A percentile compares a stretch with the other conserved stretches of the same genome.
These are phyloP conservation scores for Oenanthe javanica DNA, from an alignment of 140 eudicot genomes.

Conservation along the genomic window DNA sequence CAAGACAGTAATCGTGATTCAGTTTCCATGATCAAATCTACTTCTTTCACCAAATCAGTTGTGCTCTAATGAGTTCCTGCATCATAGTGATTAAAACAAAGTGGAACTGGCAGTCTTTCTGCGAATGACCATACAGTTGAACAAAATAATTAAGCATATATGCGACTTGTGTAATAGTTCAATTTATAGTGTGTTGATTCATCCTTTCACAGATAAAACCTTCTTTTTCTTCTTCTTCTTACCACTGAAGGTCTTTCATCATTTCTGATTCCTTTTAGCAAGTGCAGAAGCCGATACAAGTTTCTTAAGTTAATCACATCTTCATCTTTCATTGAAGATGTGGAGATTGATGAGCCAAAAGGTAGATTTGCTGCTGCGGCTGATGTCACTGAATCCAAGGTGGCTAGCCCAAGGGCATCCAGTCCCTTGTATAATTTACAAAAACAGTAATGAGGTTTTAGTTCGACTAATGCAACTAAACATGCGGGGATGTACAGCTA, in stretches of 20 bases:
- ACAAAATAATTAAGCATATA: not conserved
- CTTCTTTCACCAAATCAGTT: not conserved
- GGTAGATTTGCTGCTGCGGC: conserved; percentile 48
- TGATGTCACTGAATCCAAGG: conserved; percentile 52
- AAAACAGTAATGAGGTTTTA: not conserved
- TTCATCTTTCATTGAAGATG: conserved; percentile 60
- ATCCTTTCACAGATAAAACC: not conserved
- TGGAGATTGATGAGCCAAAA: conserved; percentile 34
- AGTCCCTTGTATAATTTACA: conserved; percentile 46
- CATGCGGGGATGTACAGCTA: not conserved
- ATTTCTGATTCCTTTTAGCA: conserved; percentile 50
- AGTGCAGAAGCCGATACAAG: conserved; percentile 56
- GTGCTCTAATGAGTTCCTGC: not conserved
- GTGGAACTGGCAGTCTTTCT: not conserved
- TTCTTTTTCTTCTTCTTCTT: conserved; percentile 15
- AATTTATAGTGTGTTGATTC: not conserved
- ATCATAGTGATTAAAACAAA: not conserved
- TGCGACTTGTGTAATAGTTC: not conserved
- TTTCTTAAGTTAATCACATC: conserved; percentile 71
- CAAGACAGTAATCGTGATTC: conserved; percentile 14
- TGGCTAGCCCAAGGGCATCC: conserved; percentile 93
- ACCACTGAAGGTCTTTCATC: conserved; percentile 37
- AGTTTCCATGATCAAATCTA: not conserved
- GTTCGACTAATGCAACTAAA: not conserved
- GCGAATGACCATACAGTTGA: not conserved